phyloP scores from a whole-genome alignment of 805 yeast species.

The Saturnispora sekii region DNA sequence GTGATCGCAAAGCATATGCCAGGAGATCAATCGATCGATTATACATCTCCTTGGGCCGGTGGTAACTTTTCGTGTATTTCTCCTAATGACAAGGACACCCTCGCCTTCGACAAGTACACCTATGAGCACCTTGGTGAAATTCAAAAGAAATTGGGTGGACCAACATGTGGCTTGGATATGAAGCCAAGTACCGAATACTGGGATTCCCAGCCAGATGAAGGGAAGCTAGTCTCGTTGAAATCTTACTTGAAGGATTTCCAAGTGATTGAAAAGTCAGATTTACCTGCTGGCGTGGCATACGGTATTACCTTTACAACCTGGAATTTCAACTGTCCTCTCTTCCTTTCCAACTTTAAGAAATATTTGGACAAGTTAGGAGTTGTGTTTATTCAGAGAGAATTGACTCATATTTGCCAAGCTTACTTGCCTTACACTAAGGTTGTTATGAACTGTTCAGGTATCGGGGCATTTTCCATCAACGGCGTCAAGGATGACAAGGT shows the following conservation, averaged over 20 bases:
- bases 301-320: conserved; percentile 53
- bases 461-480: conserved; percentile 52
- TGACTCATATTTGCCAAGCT: conserved; percentile 52
- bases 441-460: conserved; percentile 72
- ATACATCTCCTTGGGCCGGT: conserved; percentile 79
- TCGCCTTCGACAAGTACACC: conserved; percentile 47
- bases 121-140: conserved; percentile 38
- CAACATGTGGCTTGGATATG: conserved; percentile 42
- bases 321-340: conserved; percentile 66
- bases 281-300: conserved; percentile 43
- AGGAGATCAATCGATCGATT: conserved; percentile 66
- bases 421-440: conserved; percentile 29
- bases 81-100: conserved; percentile 42
- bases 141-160: conserved; percentile 40
- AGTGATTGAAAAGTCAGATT: conserved; percentile 27
- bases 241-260: conserved; percentile 41
- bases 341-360: conserved; percentile 37
- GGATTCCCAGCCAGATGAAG: conserved; percentile 38
- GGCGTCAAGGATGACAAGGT: conserved; percentile 56
- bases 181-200: conserved; percentile 51
- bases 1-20: conserved; percentile 62
- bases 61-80: conserved; percentile 55
- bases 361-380: conserved; percentile 43
- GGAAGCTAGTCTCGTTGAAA: conserved; percentile 38
- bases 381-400: conserved; percentile 34